Evolutionary conservation across 129 eudicot genomes (phyloP).

Genomic region (Saposhnikovia divaricata): DNA sequence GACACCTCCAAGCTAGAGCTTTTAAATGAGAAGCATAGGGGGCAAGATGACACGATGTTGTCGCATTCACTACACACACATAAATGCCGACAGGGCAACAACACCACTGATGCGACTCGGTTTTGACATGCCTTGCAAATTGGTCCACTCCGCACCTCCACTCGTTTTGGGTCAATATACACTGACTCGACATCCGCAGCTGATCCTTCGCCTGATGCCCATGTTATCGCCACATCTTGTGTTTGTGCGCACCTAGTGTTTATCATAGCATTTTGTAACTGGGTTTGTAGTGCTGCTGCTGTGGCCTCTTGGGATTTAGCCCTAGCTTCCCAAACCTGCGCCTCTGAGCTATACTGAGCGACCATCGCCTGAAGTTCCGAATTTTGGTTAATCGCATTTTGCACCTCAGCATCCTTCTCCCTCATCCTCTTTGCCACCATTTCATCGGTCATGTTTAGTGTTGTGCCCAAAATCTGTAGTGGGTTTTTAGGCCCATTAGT

Average conservation of each 20-base stretch:
- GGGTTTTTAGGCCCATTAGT: no score
- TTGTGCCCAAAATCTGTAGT: no score
- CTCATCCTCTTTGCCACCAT: conserved; percentile 28
- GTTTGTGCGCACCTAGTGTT: conserved; percentile 14
- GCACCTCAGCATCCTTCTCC: conserved; percentile 54
- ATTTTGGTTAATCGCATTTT: conserved; percentile 37
- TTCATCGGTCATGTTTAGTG: conserved; percentile 41
- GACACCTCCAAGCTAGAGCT: conserved; percentile 55
- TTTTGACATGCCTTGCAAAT: conserved; percentile 49
- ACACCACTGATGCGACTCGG: conserved; percentile 59
- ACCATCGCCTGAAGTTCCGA: conserved; percentile 54
- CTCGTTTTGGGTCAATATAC: conserved; percentile 52
- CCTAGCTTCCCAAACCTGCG: conserved; percentile 50
- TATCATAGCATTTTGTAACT: conserved; percentile 45
- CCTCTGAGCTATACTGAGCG: conserved; percentile 45
- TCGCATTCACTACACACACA: conserved; percentile 61
- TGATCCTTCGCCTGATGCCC: conserved; percentile 11
- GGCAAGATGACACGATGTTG: conserved; percentile 50
- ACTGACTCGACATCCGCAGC: conserved; percentile 69
- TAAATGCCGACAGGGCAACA: conserved; percentile 69
- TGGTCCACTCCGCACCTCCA: conserved; percentile 33
- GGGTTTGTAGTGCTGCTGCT: conserved; percentile 45
- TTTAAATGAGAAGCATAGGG: conserved; percentile 42
- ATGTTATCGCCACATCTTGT: conserved; percentile 19
- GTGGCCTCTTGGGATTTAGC: conserved; percentile 41